Percentiles rank a stretch among this genome's conserved stretches.
Evolutionary conservation across 1,284 basidiomycete genomes (phyloP).

Genomic region (Puccinia hordei): DNA sequence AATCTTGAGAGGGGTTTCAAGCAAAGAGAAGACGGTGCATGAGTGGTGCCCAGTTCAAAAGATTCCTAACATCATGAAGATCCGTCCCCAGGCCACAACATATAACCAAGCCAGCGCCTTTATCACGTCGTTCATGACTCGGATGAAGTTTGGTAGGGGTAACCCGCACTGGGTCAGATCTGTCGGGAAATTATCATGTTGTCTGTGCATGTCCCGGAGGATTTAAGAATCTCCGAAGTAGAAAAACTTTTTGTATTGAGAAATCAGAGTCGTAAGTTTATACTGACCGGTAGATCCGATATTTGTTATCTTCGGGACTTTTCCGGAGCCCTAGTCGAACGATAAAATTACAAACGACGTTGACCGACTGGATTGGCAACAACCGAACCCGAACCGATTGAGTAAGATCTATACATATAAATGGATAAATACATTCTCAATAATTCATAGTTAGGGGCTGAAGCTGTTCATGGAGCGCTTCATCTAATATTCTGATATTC

Average conservation of each 20-base stretch:
- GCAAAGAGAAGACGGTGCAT: neutral
- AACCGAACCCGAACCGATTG: constrained; percentile 15
- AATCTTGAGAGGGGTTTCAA: neutral
- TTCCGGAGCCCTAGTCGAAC: constrained; percentile 4
- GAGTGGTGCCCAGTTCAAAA: neutral
- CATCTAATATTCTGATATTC: too few species aligned
- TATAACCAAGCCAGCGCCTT: constrained; percentile 21
- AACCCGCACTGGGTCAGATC: constrained; percentile 36
- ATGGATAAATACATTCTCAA: neutral
- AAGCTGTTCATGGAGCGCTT: too few species aligned
- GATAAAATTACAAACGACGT: constrained; percentile 22
- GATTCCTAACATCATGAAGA: constrained; percentile 24
- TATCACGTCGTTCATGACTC: constrained; percentile 6
- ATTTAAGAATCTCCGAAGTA: neutral
- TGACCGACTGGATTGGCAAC: constrained; percentile 12
- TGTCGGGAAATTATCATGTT: constrained; percentile 45
- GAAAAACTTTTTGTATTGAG: neutral
- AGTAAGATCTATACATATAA: neutral
- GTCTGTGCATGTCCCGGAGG: constrained; percentile 2
- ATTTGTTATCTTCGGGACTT: constrained; percentile 5
- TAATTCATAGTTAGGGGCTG: neutral
- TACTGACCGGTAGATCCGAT: constrained; percentile 10
- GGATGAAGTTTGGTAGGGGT: constrained; percentile 4
- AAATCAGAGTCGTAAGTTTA: neutral
- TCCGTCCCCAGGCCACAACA: constrained; percentile 8